A percentile compares a stretch with the other conserved stretches of the same genome.
These are phyloP conservation scores for Solanum corneliomulleri DNA, from an alignment of 257 asterid genomes.

Conservation along the genomic window DNA sequence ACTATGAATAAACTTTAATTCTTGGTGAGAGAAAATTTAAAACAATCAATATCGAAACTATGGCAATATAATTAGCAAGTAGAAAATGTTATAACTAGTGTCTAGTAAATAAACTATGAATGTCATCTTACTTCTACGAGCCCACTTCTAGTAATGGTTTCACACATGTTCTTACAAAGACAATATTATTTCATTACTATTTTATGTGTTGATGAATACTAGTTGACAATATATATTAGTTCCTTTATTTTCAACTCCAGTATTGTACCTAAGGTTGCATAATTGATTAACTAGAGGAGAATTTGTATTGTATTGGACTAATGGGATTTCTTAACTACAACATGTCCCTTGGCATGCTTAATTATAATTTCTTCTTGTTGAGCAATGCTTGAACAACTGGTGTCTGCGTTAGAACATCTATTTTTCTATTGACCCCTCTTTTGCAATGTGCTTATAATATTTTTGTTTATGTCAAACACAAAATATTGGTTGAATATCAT, in stretches of 20 bases:
- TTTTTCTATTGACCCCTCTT: not conserved
- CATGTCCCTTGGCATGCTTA: too few relatives aligned
- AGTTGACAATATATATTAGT: too few relatives aligned
- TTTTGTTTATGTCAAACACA: not conserved
- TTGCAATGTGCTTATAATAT: not conserved
- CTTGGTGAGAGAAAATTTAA: not conserved
- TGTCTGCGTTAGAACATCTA: not conserved
- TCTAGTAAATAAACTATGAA: not conserved
- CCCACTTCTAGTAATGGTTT: not conserved
- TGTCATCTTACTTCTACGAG: not conserved
- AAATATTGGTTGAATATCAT: too few relatives aligned
- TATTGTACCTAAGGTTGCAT: too few relatives aligned
- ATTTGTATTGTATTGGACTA: too few relatives aligned
- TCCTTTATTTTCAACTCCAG: too few relatives aligned
- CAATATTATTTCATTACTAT: not conserved
- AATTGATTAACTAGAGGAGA: too few relatives aligned
- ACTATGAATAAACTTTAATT: not conserved
- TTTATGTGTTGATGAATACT: not conserved
- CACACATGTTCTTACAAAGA: too few relatives aligned
- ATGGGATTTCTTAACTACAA: too few relatives aligned
- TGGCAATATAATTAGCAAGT: not conserved
- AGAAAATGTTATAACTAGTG: not conserved
- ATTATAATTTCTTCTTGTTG: not conserved
- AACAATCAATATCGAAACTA: not conserved
- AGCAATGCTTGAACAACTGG: not conserved